Conservation (phyloP, 1,284 basidiomycete genomes). For the Psilocybe mexicana region DNA sequence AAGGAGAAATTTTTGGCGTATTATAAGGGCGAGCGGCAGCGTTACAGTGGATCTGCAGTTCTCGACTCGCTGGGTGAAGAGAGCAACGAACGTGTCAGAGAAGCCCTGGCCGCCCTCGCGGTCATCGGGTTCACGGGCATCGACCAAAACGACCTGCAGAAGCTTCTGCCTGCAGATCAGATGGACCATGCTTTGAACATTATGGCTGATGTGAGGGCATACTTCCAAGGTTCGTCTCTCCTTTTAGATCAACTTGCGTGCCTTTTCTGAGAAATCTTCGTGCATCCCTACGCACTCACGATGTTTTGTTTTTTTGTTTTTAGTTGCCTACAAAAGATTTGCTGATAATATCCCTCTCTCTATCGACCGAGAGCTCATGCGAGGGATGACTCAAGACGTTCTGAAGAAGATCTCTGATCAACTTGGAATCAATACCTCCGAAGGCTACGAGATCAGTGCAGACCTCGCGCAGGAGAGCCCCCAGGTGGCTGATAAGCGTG, state of each 20-base stretch:
- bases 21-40: conserved; percentile 45
- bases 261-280: too few relatives aligned
- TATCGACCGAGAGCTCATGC: conserved; percentile 63
- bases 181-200: conserved; percentile 59
- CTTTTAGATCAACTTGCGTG: too few relatives aligned
- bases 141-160: conserved; percentile 45
- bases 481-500: conserved; percentile 46
- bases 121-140: conserved; percentile 45
- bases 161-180: conserved; percentile 52
- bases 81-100: conserved; percentile 25
- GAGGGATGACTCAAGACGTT: conserved; percentile 44
- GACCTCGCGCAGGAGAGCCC: conserved; percentile 56
- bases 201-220: conserved; percentile 71
- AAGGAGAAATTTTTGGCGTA: conserved; percentile 53
- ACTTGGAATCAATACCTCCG: conserved; percentile 45
- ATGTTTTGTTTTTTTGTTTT: background rate
- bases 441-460: conserved; percentile 49
- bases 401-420: conserved; percentile 38
- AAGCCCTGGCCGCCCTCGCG: conserved; percentile 40
- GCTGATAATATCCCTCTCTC: conserved; percentile 61
- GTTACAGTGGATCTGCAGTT: conserved; percentile 31
- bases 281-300: background rate
- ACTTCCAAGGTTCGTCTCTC: conserved; percentile 59
- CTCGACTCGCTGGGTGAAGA: conserved; percentile 27
- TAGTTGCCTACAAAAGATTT: conserved; percentile 72